Conservation (phyloP, 805 yeast species). For the Nakazawaea siamensis region DNA sequence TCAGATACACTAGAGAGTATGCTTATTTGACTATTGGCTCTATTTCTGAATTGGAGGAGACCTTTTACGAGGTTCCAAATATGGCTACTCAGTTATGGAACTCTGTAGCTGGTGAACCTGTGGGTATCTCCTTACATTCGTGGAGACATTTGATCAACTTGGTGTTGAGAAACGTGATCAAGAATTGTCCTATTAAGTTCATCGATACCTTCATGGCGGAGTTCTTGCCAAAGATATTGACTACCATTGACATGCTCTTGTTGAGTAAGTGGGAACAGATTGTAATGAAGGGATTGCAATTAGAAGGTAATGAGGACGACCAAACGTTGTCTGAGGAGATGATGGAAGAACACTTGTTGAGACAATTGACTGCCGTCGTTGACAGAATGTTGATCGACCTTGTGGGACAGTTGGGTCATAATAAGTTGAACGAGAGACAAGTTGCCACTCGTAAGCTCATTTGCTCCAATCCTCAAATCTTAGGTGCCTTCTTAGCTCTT, state of each 20-base stretch:
- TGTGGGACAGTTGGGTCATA: constrained; percentile 64
- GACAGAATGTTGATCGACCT: constrained; percentile 82
- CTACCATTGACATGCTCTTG: constrained; percentile 66
- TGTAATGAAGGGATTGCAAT: constrained; percentile 45
- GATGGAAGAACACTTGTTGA: constrained; percentile 92
- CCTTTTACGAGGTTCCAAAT: constrained; percentile 79
- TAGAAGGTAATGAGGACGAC: constrained; percentile 45
- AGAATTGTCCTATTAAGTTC: constrained; percentile 74
- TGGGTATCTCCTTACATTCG: constrained; percentile 87
- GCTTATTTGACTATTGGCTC: constrained; percentile 87
- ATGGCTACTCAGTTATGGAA: constrained; percentile 72
- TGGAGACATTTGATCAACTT: constrained; percentile 96
- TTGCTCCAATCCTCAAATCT: constrained; percentile 50
- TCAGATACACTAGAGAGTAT: constrained; percentile 92
- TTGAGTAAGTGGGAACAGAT: constrained; percentile 71
- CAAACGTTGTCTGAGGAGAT: constrained; percentile 91
- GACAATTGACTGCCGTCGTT: constrained; percentile 90
- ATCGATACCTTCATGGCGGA: constrained; percentile 65
- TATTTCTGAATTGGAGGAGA: constrained; percentile 81
- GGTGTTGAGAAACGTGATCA: constrained; percentile 77
- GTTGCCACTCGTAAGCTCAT: constrained; percentile 58
- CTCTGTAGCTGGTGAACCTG: constrained; percentile 77
- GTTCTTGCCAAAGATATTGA: constrained; percentile 69
- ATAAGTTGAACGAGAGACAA: constrained; percentile 46
- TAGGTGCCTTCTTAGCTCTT: constrained; percentile 72